A percentile compares a stretch with the other conserved stretches of the same genome.
Conservation (phyloP, 768 basidiomycete species). For the Aureoboletus auriporus region DNA sequence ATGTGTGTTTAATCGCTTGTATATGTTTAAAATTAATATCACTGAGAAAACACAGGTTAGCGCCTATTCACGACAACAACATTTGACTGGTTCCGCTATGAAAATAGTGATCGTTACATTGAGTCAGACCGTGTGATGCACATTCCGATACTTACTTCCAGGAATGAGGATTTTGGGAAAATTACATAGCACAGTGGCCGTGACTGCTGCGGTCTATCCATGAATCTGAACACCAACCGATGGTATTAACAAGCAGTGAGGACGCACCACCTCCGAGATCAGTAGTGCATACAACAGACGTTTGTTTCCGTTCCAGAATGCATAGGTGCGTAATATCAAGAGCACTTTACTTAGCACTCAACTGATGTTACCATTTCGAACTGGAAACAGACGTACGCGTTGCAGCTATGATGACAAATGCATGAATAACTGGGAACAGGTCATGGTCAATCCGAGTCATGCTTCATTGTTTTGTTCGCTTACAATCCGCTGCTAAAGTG, state of each 20-base stretch:
- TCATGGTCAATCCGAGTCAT: neutral
- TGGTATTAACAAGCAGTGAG: neutral
- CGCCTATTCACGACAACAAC: neutral
- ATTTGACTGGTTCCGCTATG: neutral
- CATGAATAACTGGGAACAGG: neutral
- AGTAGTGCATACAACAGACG: neutral
- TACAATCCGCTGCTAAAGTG: neutral
- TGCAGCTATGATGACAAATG: neutral
- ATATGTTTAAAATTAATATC: neutral
- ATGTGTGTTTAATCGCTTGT: neutral
- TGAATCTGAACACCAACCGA: neutral
- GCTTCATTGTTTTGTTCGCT: neutral
- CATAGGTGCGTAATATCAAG: neutral
- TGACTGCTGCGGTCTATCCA: neutral
- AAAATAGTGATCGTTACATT: neutral
- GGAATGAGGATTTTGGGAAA: neutral
- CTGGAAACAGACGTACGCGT: neutral
- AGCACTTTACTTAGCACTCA: neutral
- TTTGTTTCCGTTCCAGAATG: neutral
- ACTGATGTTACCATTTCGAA: neutral
- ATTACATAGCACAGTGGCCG: neutral
- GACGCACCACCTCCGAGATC: neutral
- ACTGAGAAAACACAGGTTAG: neutral
- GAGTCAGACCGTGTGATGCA: neutral
- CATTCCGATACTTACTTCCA: neutral